Evolutionary conservation across 805 yeast species (phyloP).

Genomic region (Teunomyces barrocoloradensis): DNA sequence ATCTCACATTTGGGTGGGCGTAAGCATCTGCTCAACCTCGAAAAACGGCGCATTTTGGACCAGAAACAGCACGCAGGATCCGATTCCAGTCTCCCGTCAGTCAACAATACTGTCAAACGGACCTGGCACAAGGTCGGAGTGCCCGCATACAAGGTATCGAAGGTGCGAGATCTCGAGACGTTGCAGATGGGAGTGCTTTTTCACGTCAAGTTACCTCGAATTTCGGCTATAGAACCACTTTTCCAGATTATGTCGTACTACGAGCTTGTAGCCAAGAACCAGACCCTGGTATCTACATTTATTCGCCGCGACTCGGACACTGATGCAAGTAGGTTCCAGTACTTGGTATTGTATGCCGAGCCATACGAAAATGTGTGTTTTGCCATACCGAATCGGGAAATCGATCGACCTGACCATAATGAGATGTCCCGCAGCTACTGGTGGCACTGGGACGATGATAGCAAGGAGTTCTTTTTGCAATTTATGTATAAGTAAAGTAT

Average conservation of each 20-base stretch:
- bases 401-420: slow-evolving; percentile 30
- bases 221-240: slow-evolving; percentile 50
- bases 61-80: background rate
- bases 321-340: slow-evolving; percentile 51
- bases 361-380: slow-evolving; percentile 84
- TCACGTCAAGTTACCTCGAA: slow-evolving; percentile 54
- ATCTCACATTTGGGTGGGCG: slow-evolving; percentile 81
- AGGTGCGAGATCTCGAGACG: slow-evolving; percentile 61
- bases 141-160: slow-evolving; percentile 68
- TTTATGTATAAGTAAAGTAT: slow-evolving; percentile 44
- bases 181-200: slow-evolving; percentile 64
- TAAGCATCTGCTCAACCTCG: slow-evolving; percentile 73
- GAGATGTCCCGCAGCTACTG: slow-evolving; percentile 44
- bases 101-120: slow-evolving; percentile 42
- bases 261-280: slow-evolving; percentile 52
- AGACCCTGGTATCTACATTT: slow-evolving; percentile 30
- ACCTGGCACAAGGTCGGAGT: slow-evolving; percentile 62
- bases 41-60: slow-evolving; percentile 48
- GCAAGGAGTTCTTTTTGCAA: slow-evolving; percentile 68
- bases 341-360: slow-evolving; percentile 78
- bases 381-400: slow-evolving; percentile 64
- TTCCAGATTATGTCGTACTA: slow-evolving; percentile 75
- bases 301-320: slow-evolving; percentile 15
- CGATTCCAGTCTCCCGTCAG: slow-evolving; percentile 21
- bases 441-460: slow-evolving; percentile 73